phyloP scores from a whole-genome alignment of 2,329 filamentous ascomycete species.

The Sordariomycetes sp. region DNA sequence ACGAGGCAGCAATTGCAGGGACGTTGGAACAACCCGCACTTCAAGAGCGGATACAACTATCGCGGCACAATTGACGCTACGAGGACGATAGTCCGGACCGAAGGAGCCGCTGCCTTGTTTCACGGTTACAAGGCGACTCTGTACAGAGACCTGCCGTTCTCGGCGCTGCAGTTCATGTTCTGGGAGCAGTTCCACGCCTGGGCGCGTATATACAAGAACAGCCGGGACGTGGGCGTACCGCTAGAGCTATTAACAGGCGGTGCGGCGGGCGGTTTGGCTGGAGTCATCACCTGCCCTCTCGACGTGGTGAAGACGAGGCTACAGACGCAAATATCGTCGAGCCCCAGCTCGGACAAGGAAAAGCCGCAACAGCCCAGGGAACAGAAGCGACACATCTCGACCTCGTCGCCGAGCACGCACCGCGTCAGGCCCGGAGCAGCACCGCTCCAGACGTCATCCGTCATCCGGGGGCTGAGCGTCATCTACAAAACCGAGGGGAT shows the following conservation, averaged over 20 bases:
- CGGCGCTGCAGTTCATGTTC: conserved; percentile 93
- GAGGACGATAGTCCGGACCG: conserved; percentile 71
- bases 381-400: conserved; percentile 72
- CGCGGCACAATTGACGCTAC: conserved; percentile 75
- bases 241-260: conserved; percentile 86
- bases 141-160: conserved; percentile 90
- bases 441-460: conserved; percentile 80
- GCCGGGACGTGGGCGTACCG: conserved; percentile 73
- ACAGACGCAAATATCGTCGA: conserved; percentile 67
- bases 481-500: conserved; percentile 89
- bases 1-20: conserved; percentile 95
- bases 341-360: conserved; percentile 19
- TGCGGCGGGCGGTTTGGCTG: conserved; percentile 83
- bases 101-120: conserved; percentile 81
- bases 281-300: conserved; percentile 88
- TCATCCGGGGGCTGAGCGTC: conserved; percentile 71
- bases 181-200: conserved; percentile 88
- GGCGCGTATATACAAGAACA: conserved; percentile 70
- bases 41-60: conserved; percentile 94
- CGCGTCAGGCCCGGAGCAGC: conserved; percentile 70
- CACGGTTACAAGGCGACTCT: conserved; percentile 96
- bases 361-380: conserved; percentile 37
- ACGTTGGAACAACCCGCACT: conserved; percentile 88
- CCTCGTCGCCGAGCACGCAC: conserved; percentile 79
- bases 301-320: conserved; percentile 96